Base-by-base conservation (phyloP, 2,329 filamentous ascomycete genomes). In the Colletotrichum aenigma region DNA sequence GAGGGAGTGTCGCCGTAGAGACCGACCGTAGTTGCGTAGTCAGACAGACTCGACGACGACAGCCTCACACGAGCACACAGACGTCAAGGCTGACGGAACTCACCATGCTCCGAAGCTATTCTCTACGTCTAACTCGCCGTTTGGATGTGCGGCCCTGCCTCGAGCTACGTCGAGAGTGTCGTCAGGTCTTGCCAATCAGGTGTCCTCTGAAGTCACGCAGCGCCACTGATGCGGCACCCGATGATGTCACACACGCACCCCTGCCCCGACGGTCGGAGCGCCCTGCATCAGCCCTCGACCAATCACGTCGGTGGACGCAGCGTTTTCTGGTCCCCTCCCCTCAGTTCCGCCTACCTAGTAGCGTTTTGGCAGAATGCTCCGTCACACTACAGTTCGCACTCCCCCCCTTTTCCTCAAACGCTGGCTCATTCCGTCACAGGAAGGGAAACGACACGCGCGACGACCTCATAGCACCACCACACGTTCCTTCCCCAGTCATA, bases 21-120 rank as follows among this genome's bases (percentile, higher is more conserved):
- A 48, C 62, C 58, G 15, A 61, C 26, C 58, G 28, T 28, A 61
- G 10, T 30, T 26, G 15, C 56, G 24, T 61, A n/a, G 58, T 61
- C 58, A 61, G 28, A 30, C 15, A 34, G 5, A 28, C 13, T n/a
- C 21, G 24, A 34, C 56, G 58, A 38, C 16, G 64, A 62, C 38
- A 48, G 34, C 43, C 43, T 52, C 43, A 36, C 34, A 28, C 36
- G 13, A 66, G 18, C 55, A 67, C 69, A 75, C 70, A 76, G 70
- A 76, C 74, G 74, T 76, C 62, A 69, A 76, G 74, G 74, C 74
- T 74, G 70, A 74, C 74, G 73, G 73, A 75, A 67, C 61, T 38
- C 55, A 43, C 34, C 28, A 26, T 61, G 61, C 32, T 52, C 43
- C 43, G 43, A 21, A 52, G n/a, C 43, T 52, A 52, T 52, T 52